Evolutionary conservation across 805 yeast genomes (phyloP).

Genomic region (Candida fluviatilis): DNA sequence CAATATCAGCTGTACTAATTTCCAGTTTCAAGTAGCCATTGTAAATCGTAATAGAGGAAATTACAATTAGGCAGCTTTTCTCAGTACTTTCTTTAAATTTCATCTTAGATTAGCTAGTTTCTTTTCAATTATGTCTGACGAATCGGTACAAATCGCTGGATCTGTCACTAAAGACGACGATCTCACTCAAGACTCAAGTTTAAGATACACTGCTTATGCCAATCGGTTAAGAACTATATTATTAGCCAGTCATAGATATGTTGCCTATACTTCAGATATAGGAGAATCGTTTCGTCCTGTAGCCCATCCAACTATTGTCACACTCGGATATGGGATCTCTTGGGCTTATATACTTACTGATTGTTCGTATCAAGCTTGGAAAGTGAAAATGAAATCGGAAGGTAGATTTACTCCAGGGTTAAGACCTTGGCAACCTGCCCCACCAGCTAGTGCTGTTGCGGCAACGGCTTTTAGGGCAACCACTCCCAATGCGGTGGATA

Average conservation of each 20-base stretch:
- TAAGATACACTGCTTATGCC: constrained; percentile 83
- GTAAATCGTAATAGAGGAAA: too few relatives aligned
- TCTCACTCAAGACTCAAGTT: constrained; percentile 10
- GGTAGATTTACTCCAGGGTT: constrained; percentile 59
- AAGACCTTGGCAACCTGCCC: constrained; percentile 61
- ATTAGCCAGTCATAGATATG: constrained; percentile 71
- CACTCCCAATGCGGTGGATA: constrained; percentile 30
- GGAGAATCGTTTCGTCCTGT: constrained; percentile 86
- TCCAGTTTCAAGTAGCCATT: too few relatives aligned
- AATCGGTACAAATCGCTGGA: not conserved
- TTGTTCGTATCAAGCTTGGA: constrained; percentile 71
- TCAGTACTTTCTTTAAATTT: too few relatives aligned
- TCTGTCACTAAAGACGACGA: not conserved
- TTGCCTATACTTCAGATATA: constrained; percentile 82
- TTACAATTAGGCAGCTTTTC: too few relatives aligned
- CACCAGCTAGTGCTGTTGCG: constrained; percentile 38
- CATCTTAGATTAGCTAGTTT: too few relatives aligned
- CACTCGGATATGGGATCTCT: constrained; percentile 63
- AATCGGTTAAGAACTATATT: constrained; percentile 68
- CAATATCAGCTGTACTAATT: too few relatives aligned
- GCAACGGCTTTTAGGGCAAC: constrained; percentile 26
- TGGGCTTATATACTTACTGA: constrained; percentile 78
- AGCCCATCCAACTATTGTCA: constrained; percentile 65
- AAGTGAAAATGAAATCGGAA: constrained; percentile 58
- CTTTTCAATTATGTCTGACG: not conserved